Conservation (phyloP, 495 filamentous ascomycete genomes). For the Daldinia caldariorum region DNA sequence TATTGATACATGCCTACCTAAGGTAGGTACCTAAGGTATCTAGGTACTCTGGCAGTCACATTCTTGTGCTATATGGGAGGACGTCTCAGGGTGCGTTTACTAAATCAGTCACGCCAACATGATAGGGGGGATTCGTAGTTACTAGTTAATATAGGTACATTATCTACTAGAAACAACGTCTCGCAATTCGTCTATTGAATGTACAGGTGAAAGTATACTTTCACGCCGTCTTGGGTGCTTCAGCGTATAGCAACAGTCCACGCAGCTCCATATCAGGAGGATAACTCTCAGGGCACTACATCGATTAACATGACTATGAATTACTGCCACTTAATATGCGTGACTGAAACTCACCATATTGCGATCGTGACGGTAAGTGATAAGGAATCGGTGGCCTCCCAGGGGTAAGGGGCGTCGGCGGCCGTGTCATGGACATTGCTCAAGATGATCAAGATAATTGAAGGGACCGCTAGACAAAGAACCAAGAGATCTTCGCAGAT, state of each 20-base stretch:
- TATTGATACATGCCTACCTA: not conserved
- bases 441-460: slow-evolving; percentile 28
- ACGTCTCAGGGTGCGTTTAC: not conserved
- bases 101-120: not conserved
- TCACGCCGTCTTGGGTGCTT: slow-evolving; percentile 22
- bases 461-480: slow-evolving; percentile 35
- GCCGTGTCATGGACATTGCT: slow-evolving; percentile 2
- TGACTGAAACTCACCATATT: slow-evolving; percentile 33
- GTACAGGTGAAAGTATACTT: slow-evolving; percentile 10
- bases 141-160: slow-evolving; percentile 10
- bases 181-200: slow-evolving; percentile 30
- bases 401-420: slow-evolving; percentile 25
- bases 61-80: not conserved
- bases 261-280: slow-evolving; percentile 37
- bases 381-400: slow-evolving; percentile 29
- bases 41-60: not conserved
- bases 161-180: slow-evolving; percentile 20
- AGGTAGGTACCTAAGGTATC: too few relatives aligned
- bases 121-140: not conserved
- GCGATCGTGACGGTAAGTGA: slow-evolving; percentile 31
- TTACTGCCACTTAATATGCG: too few relatives aligned
- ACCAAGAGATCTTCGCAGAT: slow-evolving; percentile 33
- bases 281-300: slow-evolving; percentile 26
- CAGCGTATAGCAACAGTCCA: slow-evolving; percentile 29
- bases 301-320: slow-evolving; percentile 10